Evolutionary conservation across 2,329 filamentous ascomycete genomes (phyloP), one percentile per base, ranked within the genome.

Genomic region (Colletotrichum scovillei): DNA sequence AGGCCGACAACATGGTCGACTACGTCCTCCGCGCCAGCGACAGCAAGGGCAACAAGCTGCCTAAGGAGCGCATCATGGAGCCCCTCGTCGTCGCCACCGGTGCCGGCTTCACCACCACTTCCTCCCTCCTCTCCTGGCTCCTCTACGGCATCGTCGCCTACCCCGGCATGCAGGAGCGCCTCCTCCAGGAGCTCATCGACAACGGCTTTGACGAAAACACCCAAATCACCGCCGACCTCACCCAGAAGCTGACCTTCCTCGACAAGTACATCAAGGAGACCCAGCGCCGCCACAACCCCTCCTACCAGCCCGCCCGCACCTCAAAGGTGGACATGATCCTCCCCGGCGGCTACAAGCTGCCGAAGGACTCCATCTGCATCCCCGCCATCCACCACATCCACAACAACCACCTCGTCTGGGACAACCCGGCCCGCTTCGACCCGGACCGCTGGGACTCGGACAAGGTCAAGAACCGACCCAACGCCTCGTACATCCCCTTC

Each of bases 251-350:
- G 6, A 77, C 81, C 2, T 90, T 87, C 79, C 83, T 90, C 9
- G 89, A 91, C 78, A 86, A 86, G 59, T 90, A 87, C 78, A 81
- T 92, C 83, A 91, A 92, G 79, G 90, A 92, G 78, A 89, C 86
- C 0, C 89, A 90, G 78, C 86, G 90, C 2, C 82, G 83, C 3
- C 90, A 92, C 81, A 91, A 89, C 79, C 88, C 90, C 0, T 89
- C 88, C 0, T 92, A 88, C 81, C 90, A 92, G 76, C 88, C 90
- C 0, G 90, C 83, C 1, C 88, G 90, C 35, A 92, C 88, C 1
- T 82, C 90, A 2, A 87, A 87, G 73, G 81, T 81, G 4, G 90
- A 92, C 77, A 80, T 90, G 69, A 83, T 92, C 30, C 80, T 92
- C 0, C 90, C 90, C 0, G 90, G 90, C 0, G 90, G 89, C 0